These are phyloP conservation scores for Bauhinia variegata DNA, from an alignment of 306 rosid genomes.

Conservation along the genomic window DNA sequence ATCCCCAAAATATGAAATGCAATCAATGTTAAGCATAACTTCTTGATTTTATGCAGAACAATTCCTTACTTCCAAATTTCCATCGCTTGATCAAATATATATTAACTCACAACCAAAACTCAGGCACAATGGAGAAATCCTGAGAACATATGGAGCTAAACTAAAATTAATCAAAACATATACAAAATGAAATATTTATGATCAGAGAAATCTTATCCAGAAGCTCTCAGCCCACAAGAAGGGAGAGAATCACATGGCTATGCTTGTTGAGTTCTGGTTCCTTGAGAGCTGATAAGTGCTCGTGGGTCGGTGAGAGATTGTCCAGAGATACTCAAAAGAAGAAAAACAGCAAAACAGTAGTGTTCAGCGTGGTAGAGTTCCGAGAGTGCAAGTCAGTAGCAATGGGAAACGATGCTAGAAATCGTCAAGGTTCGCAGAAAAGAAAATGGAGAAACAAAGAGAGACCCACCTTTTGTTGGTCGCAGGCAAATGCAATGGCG, in stretches of 20 bases:
- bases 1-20: background rate
- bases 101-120: background rate
- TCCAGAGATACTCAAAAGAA: no score
- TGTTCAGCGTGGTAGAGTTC: background rate
- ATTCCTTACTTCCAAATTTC: background rate
- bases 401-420: background rate
- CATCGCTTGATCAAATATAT: background rate
- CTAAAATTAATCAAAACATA: background rate
- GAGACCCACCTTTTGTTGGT: background rate
- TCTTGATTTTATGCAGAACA: background rate
- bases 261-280: no score
- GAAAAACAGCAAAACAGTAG: background rate
- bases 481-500: background rate
- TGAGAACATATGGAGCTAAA: background rate
- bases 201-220: background rate
- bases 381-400: background rate
- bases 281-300: no score
- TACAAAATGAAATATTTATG: background rate
- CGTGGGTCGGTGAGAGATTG: no score
- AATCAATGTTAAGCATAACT: background rate
- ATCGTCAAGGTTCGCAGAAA: background rate
- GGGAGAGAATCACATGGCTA: background rate
- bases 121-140: conserved; percentile 23
- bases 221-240: background rate
- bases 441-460: background rate